These are phyloP conservation scores for Trichocladium uniseriatum DNA, from an alignment of 495 filamentous ascomycete species.

Conservation along the genomic window DNA sequence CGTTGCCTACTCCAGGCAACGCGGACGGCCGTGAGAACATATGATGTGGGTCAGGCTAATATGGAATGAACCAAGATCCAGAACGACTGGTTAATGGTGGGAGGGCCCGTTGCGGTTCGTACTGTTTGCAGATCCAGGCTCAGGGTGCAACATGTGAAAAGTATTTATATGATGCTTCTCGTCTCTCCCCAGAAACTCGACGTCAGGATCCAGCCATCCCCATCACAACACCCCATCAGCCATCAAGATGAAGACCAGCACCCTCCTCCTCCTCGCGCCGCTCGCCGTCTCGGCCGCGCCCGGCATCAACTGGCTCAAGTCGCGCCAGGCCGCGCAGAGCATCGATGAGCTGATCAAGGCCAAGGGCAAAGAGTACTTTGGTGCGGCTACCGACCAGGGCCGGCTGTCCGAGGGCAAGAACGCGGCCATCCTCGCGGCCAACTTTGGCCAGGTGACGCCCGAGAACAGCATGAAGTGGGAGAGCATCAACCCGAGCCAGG, in stretches of 20 bases:
- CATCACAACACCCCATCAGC: no score
- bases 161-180: no score
- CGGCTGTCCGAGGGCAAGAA: conserved; percentile 42
- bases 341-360: conserved; percentile 48
- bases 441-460: conserved; percentile 56
- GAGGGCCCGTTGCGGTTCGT: no score
- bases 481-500: conserved; percentile 37
- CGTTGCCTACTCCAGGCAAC: no score
- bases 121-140: no score
- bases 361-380: conserved; percentile 55
- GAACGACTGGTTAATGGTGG: no score
- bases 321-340: conserved; percentile 35
- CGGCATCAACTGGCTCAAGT: conserved; percentile 26
- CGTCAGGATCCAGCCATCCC: neutral
- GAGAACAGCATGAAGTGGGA: conserved; percentile 65
- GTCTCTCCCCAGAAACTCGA: no score
- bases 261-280: conserved; percentile 30
- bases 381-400: conserved; percentile 46
- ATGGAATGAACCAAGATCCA: no score
- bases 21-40: no score
- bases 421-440: conserved; percentile 45
- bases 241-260: conserved; percentile 34
- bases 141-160: no score
- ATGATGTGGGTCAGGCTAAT: no score
- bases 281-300: conserved; percentile 28